phyloP scores from a whole-genome alignment of 2,329 filamentous ascomycete species.

The Cordyceps fumosorosea region DNA sequence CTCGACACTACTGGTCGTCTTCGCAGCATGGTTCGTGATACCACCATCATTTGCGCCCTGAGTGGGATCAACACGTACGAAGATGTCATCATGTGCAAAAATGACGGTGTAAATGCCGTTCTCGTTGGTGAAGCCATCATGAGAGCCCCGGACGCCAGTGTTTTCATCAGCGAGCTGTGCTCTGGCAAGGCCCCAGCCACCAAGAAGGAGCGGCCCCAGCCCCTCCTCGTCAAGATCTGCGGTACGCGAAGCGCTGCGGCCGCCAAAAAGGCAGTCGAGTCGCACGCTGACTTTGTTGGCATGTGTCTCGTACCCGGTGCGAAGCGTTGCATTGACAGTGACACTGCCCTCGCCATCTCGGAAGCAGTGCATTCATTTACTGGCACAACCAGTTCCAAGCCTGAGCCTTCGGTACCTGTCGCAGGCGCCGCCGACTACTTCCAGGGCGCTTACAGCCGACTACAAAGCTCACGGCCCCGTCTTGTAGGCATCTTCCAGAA shows the following conservation, averaged over 20 bases:
- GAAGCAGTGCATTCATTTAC: conserved; percentile 66
- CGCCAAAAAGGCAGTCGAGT: conserved; percentile 71
- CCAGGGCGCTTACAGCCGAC: conserved; percentile 39
- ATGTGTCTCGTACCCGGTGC: conserved; percentile 83
- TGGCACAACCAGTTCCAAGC: conserved; percentile 31
- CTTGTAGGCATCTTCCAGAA: conserved; percentile 93
- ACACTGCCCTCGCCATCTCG: conserved; percentile 76
- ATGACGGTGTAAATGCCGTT: conserved; percentile 85
- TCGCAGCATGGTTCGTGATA: conserved; percentile 77
- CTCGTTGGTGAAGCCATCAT: conserved; percentile 95
- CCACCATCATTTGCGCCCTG: conserved; percentile 84
- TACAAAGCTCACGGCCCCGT: conserved; percentile 56
- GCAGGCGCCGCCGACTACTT: conserved; percentile 62
- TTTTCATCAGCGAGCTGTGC: conserved; percentile 80
- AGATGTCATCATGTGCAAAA: conserved; percentile 81
- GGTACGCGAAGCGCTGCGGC: conserved; percentile 80
- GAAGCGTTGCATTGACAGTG: conserved; percentile 71
- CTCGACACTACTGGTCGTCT: conserved; percentile 84
- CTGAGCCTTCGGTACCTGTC: conserved; percentile 22
- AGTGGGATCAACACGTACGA: conserved; percentile 87
- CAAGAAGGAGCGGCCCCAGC: conserved; percentile 30
- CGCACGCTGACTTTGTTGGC: conserved; percentile 85
- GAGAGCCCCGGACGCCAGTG: conserved; percentile 74
- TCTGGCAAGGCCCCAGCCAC: conserved; percentile 42
- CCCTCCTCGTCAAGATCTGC: conserved; percentile 85